These are phyloP conservation scores for Hymenoscyphus repandus DNA, from an alignment of 2,329 filamentous ascomycete genomes.

Conservation along the genomic window DNA sequence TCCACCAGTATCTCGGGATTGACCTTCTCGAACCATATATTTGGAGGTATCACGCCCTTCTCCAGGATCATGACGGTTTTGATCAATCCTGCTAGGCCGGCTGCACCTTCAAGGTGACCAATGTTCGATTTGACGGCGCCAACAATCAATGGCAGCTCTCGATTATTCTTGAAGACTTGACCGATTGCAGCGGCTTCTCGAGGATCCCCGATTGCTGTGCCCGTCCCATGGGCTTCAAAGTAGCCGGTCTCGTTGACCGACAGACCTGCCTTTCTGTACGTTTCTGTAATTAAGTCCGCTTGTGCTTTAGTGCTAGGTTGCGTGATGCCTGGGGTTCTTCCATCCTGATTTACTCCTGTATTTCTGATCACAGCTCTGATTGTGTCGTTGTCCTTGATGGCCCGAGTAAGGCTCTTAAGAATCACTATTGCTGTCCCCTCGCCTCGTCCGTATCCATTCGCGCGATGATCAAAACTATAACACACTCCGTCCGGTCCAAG, in stretches of 20 bases:
- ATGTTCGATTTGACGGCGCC: slow-evolving; percentile 22
- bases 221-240: slow-evolving; percentile 15
- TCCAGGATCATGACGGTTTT: slow-evolving; percentile 19
- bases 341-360: slow-evolving; percentile 39
- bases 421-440: slow-evolving; percentile 39
- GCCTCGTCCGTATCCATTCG: slow-evolving; percentile 40
- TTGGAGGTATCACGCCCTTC: slow-evolving; percentile 19
- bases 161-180: neutral
- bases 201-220: slow-evolving; percentile 15
- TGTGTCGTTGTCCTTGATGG: slow-evolving; percentile 36
- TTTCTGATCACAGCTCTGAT: slow-evolving; percentile 39
- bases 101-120: slow-evolving; percentile 22
- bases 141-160: slow-evolving; percentile 1
- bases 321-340: slow-evolving; percentile 39
- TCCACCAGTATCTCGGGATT: slow-evolving; percentile 27
- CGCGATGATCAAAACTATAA: slow-evolving; percentile 34
- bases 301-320: slow-evolving; percentile 41
- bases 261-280: slow-evolving; percentile 3
- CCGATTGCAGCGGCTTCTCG: slow-evolving; percentile 7
- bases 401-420: slow-evolving; percentile 36
- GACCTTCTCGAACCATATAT: slow-evolving; percentile 25
- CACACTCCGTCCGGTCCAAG: slow-evolving; percentile 3
- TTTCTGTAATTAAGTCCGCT: slow-evolving; percentile 6
- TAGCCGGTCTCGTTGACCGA: neutral
- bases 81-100: slow-evolving; percentile 21